Conservation (phyloP, 2,329 filamentous ascomycete species). For the Trichoderma endophyticum region DNA sequence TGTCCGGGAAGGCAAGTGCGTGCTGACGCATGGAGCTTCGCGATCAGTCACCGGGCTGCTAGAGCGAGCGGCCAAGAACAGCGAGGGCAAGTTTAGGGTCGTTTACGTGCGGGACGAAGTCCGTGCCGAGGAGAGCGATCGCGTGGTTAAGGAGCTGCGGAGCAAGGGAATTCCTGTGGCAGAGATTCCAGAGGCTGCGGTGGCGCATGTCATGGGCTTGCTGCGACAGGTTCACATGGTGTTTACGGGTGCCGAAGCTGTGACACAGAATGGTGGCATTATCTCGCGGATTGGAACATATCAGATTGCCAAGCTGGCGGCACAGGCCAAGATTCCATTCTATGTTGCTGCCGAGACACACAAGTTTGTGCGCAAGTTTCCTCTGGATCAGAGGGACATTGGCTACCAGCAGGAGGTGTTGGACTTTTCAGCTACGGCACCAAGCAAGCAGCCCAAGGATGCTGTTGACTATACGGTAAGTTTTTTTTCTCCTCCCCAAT, state of each 20-base stretch:
- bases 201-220: conserved; percentile 70
- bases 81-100: conserved; percentile 69
- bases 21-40: conserved; percentile 89
- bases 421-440: conserved; percentile 61
- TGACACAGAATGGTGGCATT: conserved; percentile 91
- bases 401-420: conserved; percentile 75
- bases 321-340: conserved; percentile 66
- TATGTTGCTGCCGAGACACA: conserved; percentile 94
- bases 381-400: conserved; percentile 75
- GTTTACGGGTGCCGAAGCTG: conserved; percentile 73
- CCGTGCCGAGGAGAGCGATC: conserved; percentile 59
- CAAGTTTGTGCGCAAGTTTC: conserved; percentile 90
- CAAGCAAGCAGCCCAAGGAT: conserved; percentile 46
- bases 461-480: conserved; percentile 69
- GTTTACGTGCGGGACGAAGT: conserved; percentile 69
- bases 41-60: conserved; percentile 79
- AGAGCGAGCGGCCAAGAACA: conserved; percentile 60
- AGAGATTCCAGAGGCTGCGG: conserved; percentile 52
- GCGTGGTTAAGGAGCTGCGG: conserved; percentile 69
- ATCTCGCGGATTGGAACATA: conserved; percentile 83
- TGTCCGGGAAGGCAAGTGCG: conserved; percentile 71
- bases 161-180: conserved; percentile 77
- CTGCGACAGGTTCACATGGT: conserved; percentile 60
- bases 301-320: conserved; percentile 80
- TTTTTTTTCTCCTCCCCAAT: conserved; percentile 8